Percentiles rank a stretch among this genome's conserved stretches.
phyloP scores from a whole-genome alignment of 805 yeast species.

The Wickerhamomyces sydowiorum region DNA sequence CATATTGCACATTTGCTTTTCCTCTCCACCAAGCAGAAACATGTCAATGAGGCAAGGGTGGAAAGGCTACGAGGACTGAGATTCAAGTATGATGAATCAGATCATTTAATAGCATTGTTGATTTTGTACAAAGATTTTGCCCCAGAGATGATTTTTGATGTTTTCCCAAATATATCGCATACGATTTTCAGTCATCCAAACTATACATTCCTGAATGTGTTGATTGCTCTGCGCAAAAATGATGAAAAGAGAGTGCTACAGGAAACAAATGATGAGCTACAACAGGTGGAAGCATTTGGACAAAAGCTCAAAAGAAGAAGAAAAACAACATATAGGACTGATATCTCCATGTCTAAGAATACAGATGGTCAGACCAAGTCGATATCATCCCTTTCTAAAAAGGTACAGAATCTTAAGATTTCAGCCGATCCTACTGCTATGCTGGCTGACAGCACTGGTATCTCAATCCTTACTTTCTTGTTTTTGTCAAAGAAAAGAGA shows the following conservation, averaged over 20 bases:
- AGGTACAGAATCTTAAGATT: background rate
- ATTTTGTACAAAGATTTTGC: conserved; percentile 15
- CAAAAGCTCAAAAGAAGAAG: conserved; percentile 12
- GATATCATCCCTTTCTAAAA: conserved; percentile 4
- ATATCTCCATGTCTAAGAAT: conserved; percentile 3
- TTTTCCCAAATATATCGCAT: conserved; percentile 19
- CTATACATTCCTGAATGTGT: conserved; percentile 4
- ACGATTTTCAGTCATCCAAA: conserved; percentile 21
- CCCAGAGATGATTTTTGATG: conserved; percentile 21
- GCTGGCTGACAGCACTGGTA: conserved; percentile 6
- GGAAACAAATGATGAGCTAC: conserved; percentile 1
- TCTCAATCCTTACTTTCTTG: conserved; percentile 4
- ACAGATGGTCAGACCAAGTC: conserved; percentile 1
- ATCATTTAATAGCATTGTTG: conserved; percentile 18
- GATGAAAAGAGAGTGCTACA: background rate
- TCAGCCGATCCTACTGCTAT: conserved; percentile 8
- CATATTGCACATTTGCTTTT: conserved; percentile 28
- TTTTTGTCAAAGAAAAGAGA: conserved; percentile 2
- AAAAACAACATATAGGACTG: conserved; percentile 1
- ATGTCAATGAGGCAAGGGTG: conserved; percentile 26
- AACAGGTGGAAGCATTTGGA: conserved; percentile 10
- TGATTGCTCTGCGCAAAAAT: conserved; percentile 2
- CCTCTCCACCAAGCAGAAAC: conserved; percentile 23
- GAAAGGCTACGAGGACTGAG: conserved; percentile 18
- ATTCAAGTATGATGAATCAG: conserved; percentile 13